These are phyloP conservation scores for Rhypophila decipiens DNA, from an alignment of 495 filamentous ascomycete genomes.

Conservation along the genomic window DNA sequence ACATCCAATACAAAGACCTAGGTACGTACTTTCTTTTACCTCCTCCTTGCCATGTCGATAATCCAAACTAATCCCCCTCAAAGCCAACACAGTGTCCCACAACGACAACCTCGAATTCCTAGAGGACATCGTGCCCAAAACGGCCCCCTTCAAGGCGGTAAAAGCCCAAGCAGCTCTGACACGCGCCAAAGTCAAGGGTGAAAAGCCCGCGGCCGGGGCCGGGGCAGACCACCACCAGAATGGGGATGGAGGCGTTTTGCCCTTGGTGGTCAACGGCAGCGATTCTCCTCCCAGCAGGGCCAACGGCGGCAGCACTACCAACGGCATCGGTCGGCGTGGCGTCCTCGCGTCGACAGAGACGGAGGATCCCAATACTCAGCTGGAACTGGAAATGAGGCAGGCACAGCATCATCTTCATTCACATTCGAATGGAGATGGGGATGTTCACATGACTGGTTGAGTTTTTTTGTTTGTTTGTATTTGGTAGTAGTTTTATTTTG, in stretches of 20 bases:
- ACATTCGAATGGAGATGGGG: constrained; percentile 27
- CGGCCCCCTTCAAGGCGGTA: constrained; percentile 69
- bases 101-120: constrained; percentile 95
- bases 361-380: constrained; percentile 39
- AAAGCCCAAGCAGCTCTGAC: constrained; percentile 50
- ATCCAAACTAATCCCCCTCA: constrained; percentile 15
- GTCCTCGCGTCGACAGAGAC: constrained; percentile 16
- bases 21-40: constrained; percentile 35
- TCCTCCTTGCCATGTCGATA: background rate
- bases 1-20: constrained; percentile 93
- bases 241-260: constrained; percentile 21
- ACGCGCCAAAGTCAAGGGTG: constrained; percentile 32
- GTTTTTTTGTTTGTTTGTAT: background rate
- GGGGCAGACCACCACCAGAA: constrained; percentile 3
- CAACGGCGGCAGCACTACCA: constrained; percentile 39
- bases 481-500: background rate
- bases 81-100: constrained; percentile 79
- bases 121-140: constrained; percentile 81
- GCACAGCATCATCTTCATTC: constrained; percentile 16
- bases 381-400: constrained; percentile 42
- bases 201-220: constrained; percentile 8
- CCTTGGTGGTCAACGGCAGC: constrained; percentile 20
- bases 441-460: constrained; percentile 54
- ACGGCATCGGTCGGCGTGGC: constrained; percentile 9
- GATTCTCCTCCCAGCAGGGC: too few relatives aligned